Conservation (phyloP, 352 stramenopile species). For the Phytophthora pluvialis region DNA sequence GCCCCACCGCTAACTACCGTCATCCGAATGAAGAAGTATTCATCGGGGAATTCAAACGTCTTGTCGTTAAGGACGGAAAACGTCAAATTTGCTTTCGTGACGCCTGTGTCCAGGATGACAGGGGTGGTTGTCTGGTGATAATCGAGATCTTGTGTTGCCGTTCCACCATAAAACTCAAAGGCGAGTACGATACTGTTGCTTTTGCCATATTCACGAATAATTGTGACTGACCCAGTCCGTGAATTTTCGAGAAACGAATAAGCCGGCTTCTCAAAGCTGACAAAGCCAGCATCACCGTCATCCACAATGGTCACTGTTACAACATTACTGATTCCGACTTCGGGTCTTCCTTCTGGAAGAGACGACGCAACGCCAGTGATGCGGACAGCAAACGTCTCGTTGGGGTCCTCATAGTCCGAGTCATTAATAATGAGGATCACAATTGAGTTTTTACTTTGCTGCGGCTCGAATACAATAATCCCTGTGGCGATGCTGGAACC, state of each 20-base stretch:
- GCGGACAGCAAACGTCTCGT: slow-evolving; percentile 51
- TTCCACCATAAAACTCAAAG: slow-evolving; percentile 48
- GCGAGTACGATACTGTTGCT: slow-evolving; percentile 43
- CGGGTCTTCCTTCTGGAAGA: slow-evolving; percentile 21
- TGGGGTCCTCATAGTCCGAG: slow-evolving; percentile 38
- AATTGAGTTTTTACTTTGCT: slow-evolving; percentile 36
- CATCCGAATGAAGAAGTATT: slow-evolving; percentile 53
- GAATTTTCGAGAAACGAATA: slow-evolving; percentile 48
- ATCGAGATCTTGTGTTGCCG: slow-evolving; percentile 50
- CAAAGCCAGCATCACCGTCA: slow-evolving; percentile 62
- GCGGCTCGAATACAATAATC: slow-evolving; percentile 43
- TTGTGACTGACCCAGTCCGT: slow-evolving; percentile 37
- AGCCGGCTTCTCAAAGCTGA: slow-evolving; percentile 45
- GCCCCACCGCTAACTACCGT: slow-evolving; percentile 38
- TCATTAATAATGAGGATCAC: slow-evolving; percentile 56
- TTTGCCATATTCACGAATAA: slow-evolving; percentile 55
- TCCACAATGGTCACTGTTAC: slow-evolving; percentile 59
- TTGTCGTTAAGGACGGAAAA: slow-evolving; percentile 71
- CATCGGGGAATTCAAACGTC: slow-evolving; percentile 57
- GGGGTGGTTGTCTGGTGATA: slow-evolving; percentile 41
- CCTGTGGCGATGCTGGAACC: slow-evolving; percentile 20
- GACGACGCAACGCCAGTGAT: slow-evolving; percentile 29
- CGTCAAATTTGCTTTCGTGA: slow-evolving; percentile 41
- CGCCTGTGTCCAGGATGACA: slow-evolving; percentile 47
- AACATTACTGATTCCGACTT: slow-evolving; percentile 43